Base-by-base conservation (phyloP, 2,329 filamentous ascomycete genomes). In the Nemania diffusa region DNA sequence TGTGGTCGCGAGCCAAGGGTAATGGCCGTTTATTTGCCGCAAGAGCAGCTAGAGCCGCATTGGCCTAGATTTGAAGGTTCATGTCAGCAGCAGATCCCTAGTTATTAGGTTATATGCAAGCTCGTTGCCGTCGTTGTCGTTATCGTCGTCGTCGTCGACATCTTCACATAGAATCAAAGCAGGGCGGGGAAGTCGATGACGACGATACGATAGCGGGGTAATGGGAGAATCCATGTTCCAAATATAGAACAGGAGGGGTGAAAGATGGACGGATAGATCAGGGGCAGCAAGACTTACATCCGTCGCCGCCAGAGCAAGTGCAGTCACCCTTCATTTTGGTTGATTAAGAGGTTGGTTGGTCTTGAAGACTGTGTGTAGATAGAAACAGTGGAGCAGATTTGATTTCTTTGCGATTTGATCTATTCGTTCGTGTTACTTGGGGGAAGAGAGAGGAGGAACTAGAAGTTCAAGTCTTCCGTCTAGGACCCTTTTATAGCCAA, bases 281-380 rank as follows among this genome's bases (percentile, higher is more conserved):
- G 17, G 29, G 11, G 29, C 11, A 15, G 32, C 27, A 50, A 20
- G 26, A 68, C 71, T 69, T 72, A 73, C 71, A 73, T 53, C 67
- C 65, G 52, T 67, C 65, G 51, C 66, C 67, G 29, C 70, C 70
- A 58, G 70, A 69, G 71, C 70, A 73, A 67, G 65, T 64, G 70
- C 71, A 73, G 61, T 73, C 70, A 65, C 71, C 71, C 70, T 72
- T 72, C 71, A 73, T 73, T 69, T 72, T 73, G 70, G 29, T 64
- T 69, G 62, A 52, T 64, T 67, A 44, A 37, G 48, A 26, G 48
- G 11, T 60, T 51, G 6, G 29, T 32, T n/a, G n/a, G 61, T 64
- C 46, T 65, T 61, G 57, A 62, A 63, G 51, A 60, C 40, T n/a
- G 55, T 64, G 26, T n/a, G 51, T 64, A 20, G 57, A 48, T 42